phyloP scores from a whole-genome alignment of 352 stramenopile genomes.

The Nothophytophthora sp. region DNA sequence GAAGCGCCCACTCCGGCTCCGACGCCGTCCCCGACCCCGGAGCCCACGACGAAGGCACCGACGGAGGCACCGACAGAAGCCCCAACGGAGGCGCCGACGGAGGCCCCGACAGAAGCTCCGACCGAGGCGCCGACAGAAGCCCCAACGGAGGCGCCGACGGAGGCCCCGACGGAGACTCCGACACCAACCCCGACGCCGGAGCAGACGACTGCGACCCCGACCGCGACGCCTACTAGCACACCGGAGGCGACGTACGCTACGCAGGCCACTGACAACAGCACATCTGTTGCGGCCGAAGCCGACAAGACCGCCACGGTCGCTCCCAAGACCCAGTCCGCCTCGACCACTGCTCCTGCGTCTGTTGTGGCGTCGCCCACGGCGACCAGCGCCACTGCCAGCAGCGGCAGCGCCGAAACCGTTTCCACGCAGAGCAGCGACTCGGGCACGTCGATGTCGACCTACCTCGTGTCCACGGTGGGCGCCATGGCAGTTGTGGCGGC shows the following conservation, averaged over 20 bases:
- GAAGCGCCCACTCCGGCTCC: conserved; percentile 17
- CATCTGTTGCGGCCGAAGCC: too few relatives aligned
- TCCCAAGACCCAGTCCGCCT: too few relatives aligned
- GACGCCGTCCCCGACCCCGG: conserved; percentile 13
- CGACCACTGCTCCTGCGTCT: too few relatives aligned
- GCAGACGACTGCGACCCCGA: too few relatives aligned
- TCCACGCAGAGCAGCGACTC: conserved; percentile 2
- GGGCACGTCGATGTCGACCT: conserved; percentile 2
- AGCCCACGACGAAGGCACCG: conserved; percentile 3
- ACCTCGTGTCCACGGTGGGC: conserved; percentile 14
- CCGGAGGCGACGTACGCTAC: too few relatives aligned
- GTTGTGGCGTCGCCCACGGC: background rate
- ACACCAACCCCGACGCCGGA: background rate
- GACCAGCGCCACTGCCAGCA: conserved; percentile 3
- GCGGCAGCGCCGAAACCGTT: conserved; percentile 4
- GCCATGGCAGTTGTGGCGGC: conserved; percentile 21
- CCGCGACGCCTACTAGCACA: too few relatives aligned
- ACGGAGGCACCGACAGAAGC: background rate
- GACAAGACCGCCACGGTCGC: too few relatives aligned
- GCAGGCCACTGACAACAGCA: too few relatives aligned
- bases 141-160: background rate
- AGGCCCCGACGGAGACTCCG: conserved; percentile 1
- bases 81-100: background rate
- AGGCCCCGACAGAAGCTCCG: conserved; percentile 1
- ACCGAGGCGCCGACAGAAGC: too few relatives aligned